Base-by-base conservation (phyloP, 179 eudicot genomes). In the Nepenthes alata region DNA sequence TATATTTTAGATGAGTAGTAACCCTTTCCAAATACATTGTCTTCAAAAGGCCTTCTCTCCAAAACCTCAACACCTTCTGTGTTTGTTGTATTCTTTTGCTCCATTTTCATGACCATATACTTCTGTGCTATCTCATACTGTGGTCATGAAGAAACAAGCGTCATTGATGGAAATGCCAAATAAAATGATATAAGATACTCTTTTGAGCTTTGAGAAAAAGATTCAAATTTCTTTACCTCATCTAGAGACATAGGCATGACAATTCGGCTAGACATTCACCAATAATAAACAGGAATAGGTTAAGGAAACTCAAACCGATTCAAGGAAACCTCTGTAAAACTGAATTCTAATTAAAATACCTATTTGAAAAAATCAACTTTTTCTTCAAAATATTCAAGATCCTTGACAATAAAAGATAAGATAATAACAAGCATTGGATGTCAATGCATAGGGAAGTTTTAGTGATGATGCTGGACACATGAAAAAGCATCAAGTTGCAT, bases 231-330 rank as follows among this genome's bases (percentile, higher is more conserved):
- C 11, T 47, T 25, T 74, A 85, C 90, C 90, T 85, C 90, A 52
- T 78, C 83, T 34, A 82, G 59, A 16, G 90, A 77, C 79, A 85
- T 63, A 35, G 90, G 90, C 90, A 85, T 82, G 56, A 85, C 81
- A 74, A 85, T 74, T 56, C 90, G 90, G 64, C 88, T 83, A 55
- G n/a, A 60, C 12, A 9, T 10, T 44, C 36, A 67, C 77, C 78
- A 54, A 41, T 11, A 36, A 51, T 7, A 62, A 53, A 59, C 44
- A 66, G 58, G 44, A 25, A 58, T 35, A 50, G 68, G 83, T 83
- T 53, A 83, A 83, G 83, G 75, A 78, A 74, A 61, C 49, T 71
- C n/a, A 25, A 25, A 65, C 2, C 0, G 0, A 4, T 7, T 4
- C 8, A 49, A 37, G 13, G 53, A 11, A 50, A 50, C 4, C 53